Evolutionary conservation across 2,329 filamentous ascomycete species (phyloP), one percentile per base, ranked within the genome.

Genomic region (Colletotrichum eremochloae): DNA sequence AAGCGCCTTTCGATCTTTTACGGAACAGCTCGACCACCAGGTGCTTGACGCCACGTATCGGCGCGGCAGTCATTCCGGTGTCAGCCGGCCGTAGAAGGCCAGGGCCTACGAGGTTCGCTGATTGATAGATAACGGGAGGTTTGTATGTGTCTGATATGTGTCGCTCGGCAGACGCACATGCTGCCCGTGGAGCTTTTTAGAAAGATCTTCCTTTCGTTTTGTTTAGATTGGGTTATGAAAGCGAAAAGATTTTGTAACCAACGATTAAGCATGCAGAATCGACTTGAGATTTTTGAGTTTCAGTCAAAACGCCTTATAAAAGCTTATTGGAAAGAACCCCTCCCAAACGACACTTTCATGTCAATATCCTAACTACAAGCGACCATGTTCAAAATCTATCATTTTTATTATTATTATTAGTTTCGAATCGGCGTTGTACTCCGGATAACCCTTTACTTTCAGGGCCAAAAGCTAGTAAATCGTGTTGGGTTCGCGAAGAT

Each of bases 101-200:
- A n/a, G 31, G 57, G 15, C 15, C 24, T 24, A 14, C 31, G 38
- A 69, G 15, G 40, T 24, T 69, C 4, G 48, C n/a, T 15, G 12
- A n/a, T 31, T 36, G 40, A 42, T 42, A 42, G 3, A 24, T 53
- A 33, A n/a, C n/a, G n/a, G 42, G 24, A 64, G 44, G 18, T 29
- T 12, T 57, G 18, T 20, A 14, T 15, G 7, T 57, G 12, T 24
- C 24, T 7, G 31, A 24, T n/a, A 44, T n/a, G 24, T 36, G 12
- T 33, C 33, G 24, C n/a, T 60, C 62, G 38, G 62, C 61, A 46
- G 55, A 62, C 62, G 67, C 62, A 46, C 62, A 56, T 55, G 15
- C 56, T 63, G 63, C 66, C 52, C 50, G 24, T 18, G 15, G 20
- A 55, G 42, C 46, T 8, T 24, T n/a, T 55, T 14, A 36, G 11